Evolutionary conservation across 139 green algal genomes (phyloP).

Genomic region (Yamagishiella unicocca): DNA sequence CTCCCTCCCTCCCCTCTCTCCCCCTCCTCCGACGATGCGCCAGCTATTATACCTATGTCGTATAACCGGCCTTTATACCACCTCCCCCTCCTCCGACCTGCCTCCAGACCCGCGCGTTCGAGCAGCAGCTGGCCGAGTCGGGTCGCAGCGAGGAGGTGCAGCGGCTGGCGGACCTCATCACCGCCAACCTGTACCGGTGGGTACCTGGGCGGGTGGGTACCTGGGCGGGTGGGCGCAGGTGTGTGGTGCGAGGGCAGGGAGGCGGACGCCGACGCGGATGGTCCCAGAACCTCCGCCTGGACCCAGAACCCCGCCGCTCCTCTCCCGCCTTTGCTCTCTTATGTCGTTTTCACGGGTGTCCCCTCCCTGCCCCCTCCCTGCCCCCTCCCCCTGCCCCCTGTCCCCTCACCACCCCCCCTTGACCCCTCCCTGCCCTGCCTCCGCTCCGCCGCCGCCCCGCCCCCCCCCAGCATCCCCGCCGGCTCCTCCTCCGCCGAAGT

Average conservation of each 20-base stretch:
- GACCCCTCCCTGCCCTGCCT: not conserved
- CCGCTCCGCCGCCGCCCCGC: not conserved
- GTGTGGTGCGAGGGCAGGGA: too few species aligned
- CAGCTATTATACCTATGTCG: too few species aligned
- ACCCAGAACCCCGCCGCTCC: too few species aligned
- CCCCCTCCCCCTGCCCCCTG: not conserved
- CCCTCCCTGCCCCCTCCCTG: not conserved
- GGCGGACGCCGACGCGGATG: too few species aligned
- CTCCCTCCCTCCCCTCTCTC: too few species aligned
- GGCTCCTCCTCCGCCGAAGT: constrained; percentile 48
- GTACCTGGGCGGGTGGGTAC: not conserved
- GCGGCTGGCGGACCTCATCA: constrained; percentile 82
- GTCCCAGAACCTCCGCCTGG: too few species aligned
- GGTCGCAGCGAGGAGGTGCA: constrained; percentile 63
- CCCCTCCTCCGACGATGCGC: too few species aligned
- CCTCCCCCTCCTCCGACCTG: not conserved
- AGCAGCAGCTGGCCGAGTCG: constrained; percentile 63
- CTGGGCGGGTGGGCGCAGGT: too few species aligned
- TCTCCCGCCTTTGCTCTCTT: not conserved
- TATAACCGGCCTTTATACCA: too few species aligned
- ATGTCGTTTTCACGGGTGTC: not conserved
- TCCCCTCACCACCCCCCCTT: not conserved
- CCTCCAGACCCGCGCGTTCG: constrained; percentile 48
- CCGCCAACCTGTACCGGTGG: constrained; percentile 81
- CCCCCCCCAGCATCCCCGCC: constrained; percentile 23